Conservation (phyloP, 2,329 filamentous ascomycete genomes). For the Exophiala phaeomuriformis region DNA sequence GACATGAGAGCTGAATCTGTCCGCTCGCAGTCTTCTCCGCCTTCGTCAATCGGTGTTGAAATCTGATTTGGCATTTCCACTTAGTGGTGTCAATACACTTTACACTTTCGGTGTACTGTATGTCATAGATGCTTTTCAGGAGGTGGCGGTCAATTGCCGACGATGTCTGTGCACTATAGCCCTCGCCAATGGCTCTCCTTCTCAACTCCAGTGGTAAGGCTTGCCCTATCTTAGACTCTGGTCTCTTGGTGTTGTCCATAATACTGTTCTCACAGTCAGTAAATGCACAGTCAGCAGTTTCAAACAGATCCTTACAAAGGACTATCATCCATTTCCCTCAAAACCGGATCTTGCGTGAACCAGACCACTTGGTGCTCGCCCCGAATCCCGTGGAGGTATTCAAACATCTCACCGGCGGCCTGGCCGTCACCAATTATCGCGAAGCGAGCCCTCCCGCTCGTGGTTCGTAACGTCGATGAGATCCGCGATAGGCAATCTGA, state of each 20-base stretch:
- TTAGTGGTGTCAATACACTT: conserved; percentile 18
- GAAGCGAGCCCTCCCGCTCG: conserved; percentile 2
- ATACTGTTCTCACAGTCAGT: conserved; percentile 4
- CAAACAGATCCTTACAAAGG: conserved; percentile 13
- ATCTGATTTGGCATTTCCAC: conserved; percentile 20
- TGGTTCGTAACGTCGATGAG: conserved; percentile 2
- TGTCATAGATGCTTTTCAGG: conserved; percentile 17
- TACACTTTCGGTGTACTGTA: conserved; percentile 19
- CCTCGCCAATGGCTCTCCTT: conserved; percentile 1
- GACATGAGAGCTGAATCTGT: conserved; percentile 2
- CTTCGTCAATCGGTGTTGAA: conserved; percentile 1
- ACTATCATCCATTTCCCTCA: conserved; percentile 5
- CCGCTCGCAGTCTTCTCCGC: conserved; percentile 5
- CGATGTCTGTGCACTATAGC: not conserved
- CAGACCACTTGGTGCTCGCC: conserved; percentile 15
- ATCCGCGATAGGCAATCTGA: conserved; percentile 11
- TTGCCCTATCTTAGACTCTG: conserved; percentile 1
- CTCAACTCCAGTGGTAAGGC: conserved; percentile 12
- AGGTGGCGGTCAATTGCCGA: conserved; percentile 1
- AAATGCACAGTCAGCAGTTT: not conserved
- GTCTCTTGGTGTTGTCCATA: conserved; percentile 2
- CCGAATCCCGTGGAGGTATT: conserved; percentile 15
- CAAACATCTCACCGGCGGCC: conserved; percentile 20
- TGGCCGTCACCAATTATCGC: conserved; percentile 22
- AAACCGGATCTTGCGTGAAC: conserved; percentile 15